Evolutionary conservation across 192 early-diverging fungal species (phyloP).

Genomic region (Fimicolochytrium jonesii): DNA sequence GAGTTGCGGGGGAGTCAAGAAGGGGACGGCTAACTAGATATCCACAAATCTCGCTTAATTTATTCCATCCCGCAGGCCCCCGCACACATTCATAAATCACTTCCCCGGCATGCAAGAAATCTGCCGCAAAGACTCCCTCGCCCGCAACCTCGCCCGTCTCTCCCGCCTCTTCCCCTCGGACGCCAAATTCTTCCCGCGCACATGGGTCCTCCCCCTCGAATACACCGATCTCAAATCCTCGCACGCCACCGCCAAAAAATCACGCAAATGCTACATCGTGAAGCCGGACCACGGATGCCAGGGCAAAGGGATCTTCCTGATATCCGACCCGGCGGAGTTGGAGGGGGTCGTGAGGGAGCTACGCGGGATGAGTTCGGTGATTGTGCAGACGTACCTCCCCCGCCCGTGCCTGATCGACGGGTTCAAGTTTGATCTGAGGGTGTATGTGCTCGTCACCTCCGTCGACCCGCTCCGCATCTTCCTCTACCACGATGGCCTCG

Average conservation of each 20-base stretch:
- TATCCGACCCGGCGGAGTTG: slow-evolving; percentile 25
- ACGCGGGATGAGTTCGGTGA: slow-evolving; percentile 27
- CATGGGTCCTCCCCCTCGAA: slow-evolving; percentile 51
- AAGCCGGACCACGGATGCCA: slow-evolving; percentile 61
- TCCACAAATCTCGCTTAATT: neutral
- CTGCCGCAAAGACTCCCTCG: slow-evolving; percentile 54
- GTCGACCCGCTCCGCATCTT: slow-evolving; percentile 54
- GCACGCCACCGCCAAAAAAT: neutral
- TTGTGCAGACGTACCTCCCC: slow-evolving; percentile 47
- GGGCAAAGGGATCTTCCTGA: slow-evolving; percentile 32
- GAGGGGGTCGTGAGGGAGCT: slow-evolving; percentile 6
- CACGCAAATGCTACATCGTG: slow-evolving; percentile 41
- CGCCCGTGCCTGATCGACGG: slow-evolving; percentile 50
- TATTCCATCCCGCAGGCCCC: slow-evolving; percentile 36
- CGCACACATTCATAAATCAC: slow-evolving; percentile 56
- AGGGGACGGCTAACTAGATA: neutral
- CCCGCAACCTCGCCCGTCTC: slow-evolving; percentile 48
- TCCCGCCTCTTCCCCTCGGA: slow-evolving; percentile 48
- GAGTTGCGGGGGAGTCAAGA: neutral
- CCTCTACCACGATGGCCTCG: slow-evolving; percentile 54
- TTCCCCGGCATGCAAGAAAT: slow-evolving; percentile 65
- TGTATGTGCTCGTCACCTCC: slow-evolving; percentile 57
- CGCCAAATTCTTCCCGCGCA: slow-evolving; percentile 54
- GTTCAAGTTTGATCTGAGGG: slow-evolving; percentile 57
- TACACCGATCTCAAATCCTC: slow-evolving; percentile 37